These are phyloP conservation scores for Backusella parvicylindrica DNA, from an alignment of 192 early-diverging fungal species.

Conservation along the genomic window DNA sequence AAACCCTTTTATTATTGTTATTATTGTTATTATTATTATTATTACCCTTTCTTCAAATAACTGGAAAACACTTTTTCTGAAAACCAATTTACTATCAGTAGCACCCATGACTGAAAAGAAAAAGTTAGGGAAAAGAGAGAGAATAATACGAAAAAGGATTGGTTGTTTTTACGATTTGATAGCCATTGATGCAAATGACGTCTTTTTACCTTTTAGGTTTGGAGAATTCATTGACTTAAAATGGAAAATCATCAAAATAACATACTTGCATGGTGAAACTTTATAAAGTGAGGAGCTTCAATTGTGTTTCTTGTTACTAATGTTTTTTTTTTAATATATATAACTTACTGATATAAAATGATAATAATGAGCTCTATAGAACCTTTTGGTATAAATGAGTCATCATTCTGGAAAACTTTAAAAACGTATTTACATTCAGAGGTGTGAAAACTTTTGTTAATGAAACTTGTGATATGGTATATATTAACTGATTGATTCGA, in stretches of 20 bases:
- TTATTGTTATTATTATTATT: slow-evolving; percentile 16
- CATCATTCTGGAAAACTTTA: neutral
- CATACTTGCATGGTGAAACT: neutral
- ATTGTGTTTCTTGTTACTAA: neutral
- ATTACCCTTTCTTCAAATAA: slow-evolving; percentile 74
- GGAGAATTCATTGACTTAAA: neutral
- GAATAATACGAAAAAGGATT: neutral
- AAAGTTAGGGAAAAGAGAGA: neutral
- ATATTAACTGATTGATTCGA: no score
- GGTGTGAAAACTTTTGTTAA: neutral
- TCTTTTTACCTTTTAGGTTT: neutral
- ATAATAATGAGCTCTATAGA: no score
- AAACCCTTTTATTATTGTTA: neutral
- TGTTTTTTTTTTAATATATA: neutral
- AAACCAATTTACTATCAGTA: slow-evolving; percentile 84
- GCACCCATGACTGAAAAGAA: slow-evolving; percentile 63
- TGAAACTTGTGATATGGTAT: no score
- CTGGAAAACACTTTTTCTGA: slow-evolving; percentile 84
- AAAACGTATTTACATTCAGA: neutral
- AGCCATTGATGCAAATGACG: neutral
- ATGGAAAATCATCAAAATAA: neutral
- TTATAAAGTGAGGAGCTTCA: neutral
- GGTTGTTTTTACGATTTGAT: neutral
- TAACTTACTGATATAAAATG: no score
- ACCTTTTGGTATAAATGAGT: no score